Conservation (phyloP, 805 yeast species). For the Phaffomyces thermotolerans region DNA sequence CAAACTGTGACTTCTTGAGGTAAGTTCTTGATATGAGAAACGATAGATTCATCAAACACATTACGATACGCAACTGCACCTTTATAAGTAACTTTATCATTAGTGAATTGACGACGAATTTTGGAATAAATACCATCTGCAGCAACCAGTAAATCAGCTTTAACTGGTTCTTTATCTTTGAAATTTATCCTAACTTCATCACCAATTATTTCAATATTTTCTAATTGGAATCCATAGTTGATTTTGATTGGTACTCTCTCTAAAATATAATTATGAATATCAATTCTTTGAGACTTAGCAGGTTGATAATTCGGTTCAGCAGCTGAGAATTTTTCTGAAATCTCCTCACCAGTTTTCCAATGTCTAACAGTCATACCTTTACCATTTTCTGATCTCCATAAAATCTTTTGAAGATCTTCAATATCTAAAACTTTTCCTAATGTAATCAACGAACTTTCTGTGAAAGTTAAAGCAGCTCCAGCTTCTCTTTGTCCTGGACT, state of each 20-base stretch:
- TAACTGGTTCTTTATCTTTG: constrained; percentile 3
- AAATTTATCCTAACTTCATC: constrained; percentile 7
- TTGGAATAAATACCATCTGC: constrained; percentile 16
- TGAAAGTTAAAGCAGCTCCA: constrained; percentile 13
- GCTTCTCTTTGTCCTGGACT: constrained; percentile 11
- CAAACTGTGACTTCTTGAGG: constrained; percentile 12
- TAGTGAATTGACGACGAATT: constrained; percentile 12
- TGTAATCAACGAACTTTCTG: constrained; percentile 7
- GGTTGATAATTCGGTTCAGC: background rate
- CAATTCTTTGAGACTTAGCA: constrained; percentile 11
- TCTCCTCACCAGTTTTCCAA: constrained; percentile 12
- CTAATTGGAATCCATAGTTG: constrained; percentile 1
- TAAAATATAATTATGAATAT: constrained; percentile 6
- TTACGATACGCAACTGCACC: constrained; percentile 13
- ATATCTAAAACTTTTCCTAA: constrained; percentile 8
- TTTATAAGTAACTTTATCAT: constrained; percentile 9
- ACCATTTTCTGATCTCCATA: constrained; percentile 6
- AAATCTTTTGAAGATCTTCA: constrained; percentile 7
- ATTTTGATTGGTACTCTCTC: constrained; percentile 4
- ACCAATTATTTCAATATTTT: constrained; percentile 2
- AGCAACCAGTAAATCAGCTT: constrained; percentile 9
- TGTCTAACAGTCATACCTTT: constrained; percentile 6
- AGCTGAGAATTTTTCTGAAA: background rate
- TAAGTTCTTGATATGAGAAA: constrained; percentile 5
- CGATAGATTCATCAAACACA: constrained; percentile 9